A percentile compares a stretch with the other conserved stretches of the same genome.
Evolutionary conservation across 2,329 filamentous ascomycete genomes (phyloP).

Genomic region (Beauveria brongniartii): DNA sequence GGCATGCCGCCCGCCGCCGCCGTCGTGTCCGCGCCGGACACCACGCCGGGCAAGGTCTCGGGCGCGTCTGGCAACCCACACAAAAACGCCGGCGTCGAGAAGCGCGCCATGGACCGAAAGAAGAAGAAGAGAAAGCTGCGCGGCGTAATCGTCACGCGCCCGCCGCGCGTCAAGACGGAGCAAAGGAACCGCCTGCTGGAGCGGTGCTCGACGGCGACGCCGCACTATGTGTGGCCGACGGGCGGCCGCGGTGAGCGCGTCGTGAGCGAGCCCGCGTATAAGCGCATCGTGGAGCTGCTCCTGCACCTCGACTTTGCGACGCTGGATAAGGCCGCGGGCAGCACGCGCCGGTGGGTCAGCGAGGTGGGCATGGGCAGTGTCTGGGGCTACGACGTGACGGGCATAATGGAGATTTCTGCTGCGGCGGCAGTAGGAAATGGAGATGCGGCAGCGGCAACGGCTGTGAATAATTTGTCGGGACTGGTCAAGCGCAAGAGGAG

Average conservation of each 20-base stretch:
- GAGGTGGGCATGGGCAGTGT: slow-evolving; percentile 50
- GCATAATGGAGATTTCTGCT: slow-evolving; percentile 27
- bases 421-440: slow-evolving; percentile 11
- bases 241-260: slow-evolving; percentile 55
- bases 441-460: slow-evolving; percentile 11
- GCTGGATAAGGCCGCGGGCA: slow-evolving; percentile 51
- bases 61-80: not conserved
- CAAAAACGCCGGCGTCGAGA: not conserved
- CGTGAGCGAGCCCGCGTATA: slow-evolving; percentile 57
- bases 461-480: slow-evolving; percentile 39
- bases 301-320: slow-evolving; percentile 67
- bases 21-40: slow-evolving; percentile 21
- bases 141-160: slow-evolving; percentile 55
- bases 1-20: slow-evolving; percentile 13
- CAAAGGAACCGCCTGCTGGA: slow-evolving; percentile 42
- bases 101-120: slow-evolving; percentile 22
- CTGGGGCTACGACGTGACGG: slow-evolving; percentile 46
- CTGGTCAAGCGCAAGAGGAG: slow-evolving; percentile 41
- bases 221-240: slow-evolving; percentile 59
- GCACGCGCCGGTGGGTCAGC: slow-evolving; percentile 61
- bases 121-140: slow-evolving; percentile 33
- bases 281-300: slow-evolving; percentile 59
- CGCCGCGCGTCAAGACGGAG: slow-evolving; percentile 57
- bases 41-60: slow-evolving; percentile 26
- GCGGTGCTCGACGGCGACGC: slow-evolving; percentile 39